Conservation (phyloP, 2,329 filamentous ascomycete genomes). For the Beauveria australis region DNA sequence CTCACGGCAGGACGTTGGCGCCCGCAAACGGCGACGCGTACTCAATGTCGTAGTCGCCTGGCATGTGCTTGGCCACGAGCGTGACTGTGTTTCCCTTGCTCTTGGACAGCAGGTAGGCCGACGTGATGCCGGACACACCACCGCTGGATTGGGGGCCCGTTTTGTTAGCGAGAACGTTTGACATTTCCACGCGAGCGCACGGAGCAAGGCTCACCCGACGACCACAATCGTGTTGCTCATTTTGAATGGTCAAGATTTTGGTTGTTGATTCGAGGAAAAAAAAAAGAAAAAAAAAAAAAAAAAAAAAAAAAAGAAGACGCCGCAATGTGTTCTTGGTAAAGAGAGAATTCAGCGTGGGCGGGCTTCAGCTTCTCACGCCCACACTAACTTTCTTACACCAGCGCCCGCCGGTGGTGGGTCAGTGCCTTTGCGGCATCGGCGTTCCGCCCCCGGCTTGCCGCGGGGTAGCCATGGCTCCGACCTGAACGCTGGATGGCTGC, state of each 20-base stretch:
- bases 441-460: neutral
- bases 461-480: neutral
- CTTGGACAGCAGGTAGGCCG: slow-evolving; percentile 39
- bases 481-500: too few relatives aligned
- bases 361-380: neutral
- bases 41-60: slow-evolving; percentile 84
- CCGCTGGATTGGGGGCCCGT: slow-evolving; percentile 23
- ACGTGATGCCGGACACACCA: slow-evolving; percentile 44
- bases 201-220: slow-evolving; percentile 22
- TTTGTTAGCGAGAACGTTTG: neutral
- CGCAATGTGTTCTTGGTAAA: too few relatives aligned
- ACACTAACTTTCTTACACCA: neutral
- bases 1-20: slow-evolving; percentile 68
- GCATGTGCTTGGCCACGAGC: slow-evolving; percentile 80
- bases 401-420: neutral
- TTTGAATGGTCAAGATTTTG: neutral
- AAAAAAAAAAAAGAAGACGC: too few relatives aligned
- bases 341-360: neutral
- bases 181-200: neutral
- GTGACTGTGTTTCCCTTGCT: slow-evolving; percentile 46
- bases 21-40: slow-evolving; percentile 88
- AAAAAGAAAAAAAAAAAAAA: neutral
- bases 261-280: neutral
- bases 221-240: slow-evolving; percentile 27
- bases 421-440: slow-evolving; percentile 3